phyloP scores from a whole-genome alignment of 768 basidiomycete genomes.

The Lactarius deliciosus region DNA sequence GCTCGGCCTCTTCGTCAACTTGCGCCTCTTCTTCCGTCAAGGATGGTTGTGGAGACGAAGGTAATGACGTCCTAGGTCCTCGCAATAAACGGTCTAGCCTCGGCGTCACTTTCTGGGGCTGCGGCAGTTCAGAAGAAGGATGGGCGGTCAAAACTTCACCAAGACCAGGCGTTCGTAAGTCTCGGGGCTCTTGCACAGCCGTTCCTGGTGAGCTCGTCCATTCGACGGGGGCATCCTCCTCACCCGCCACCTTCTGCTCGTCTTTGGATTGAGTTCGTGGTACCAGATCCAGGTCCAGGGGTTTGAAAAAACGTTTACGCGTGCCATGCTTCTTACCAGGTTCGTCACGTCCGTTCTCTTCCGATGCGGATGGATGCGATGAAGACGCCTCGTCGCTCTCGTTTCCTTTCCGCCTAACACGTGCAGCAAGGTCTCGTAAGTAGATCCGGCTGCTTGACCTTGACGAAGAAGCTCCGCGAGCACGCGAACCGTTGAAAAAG shows the following conservation, averaged over 20 bases:
- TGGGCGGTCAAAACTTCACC: slow-evolving; percentile 6
- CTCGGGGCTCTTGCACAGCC: background rate
- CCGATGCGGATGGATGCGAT: slow-evolving; percentile 35
- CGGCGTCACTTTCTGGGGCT: background rate
- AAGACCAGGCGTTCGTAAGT: slow-evolving; percentile 4
- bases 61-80: slow-evolving; percentile 40
- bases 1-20: slow-evolving; percentile 49
- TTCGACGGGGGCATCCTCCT: background rate
- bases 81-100: slow-evolving; percentile 20
- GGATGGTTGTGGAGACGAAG: slow-evolving; percentile 29
- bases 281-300: slow-evolving; percentile 23
- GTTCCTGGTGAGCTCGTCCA: slow-evolving; percentile 7
- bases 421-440: slow-evolving; percentile 40
- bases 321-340: slow-evolving; percentile 14
- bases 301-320: slow-evolving; percentile 23
- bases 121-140: background rate
- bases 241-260: background rate
- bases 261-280: slow-evolving; percentile 12
- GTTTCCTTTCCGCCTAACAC: slow-evolving; percentile 33
- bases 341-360: slow-evolving; percentile 24
- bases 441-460: slow-evolving; percentile 45
- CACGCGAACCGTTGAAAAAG: slow-evolving; percentile 39
- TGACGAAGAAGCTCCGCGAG: slow-evolving; percentile 42
- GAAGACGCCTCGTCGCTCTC: slow-evolving; percentile 51
- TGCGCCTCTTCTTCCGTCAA: slow-evolving; percentile 36